Percentiles rank a stretch among this genome's conserved stretches.
Conservation (phyloP, 1,139 yeast genomes). For the Geotrichum restrictum region DNA sequence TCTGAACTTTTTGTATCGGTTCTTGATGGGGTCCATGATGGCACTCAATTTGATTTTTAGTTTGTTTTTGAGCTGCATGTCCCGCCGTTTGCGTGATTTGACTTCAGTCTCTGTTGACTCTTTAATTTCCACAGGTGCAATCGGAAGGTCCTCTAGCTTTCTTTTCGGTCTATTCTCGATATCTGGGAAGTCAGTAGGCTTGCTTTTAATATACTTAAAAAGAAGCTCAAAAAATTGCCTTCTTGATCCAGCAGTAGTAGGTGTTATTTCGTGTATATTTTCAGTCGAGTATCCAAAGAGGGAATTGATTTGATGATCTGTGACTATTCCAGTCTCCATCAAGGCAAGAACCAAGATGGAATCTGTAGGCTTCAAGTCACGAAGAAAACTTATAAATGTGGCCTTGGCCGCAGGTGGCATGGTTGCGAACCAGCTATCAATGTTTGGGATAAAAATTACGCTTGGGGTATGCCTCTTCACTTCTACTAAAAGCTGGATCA, state of each 20-base stretch:
- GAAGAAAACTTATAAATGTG: constrained; percentile 64
- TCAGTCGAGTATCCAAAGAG: constrained; percentile 54
- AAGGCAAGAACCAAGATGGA: constrained; percentile 73
- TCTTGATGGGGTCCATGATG: constrained; percentile 83
- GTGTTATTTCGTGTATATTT: constrained; percentile 48
- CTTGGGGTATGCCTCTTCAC: constrained; percentile 90
- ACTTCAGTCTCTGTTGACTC: constrained; percentile 31
- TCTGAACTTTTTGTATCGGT: constrained; percentile 79
- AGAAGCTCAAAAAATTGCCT: constrained; percentile 54
- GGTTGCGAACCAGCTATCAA: constrained; percentile 71
- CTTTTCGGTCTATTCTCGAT: constrained; percentile 39
- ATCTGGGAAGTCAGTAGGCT: constrained; percentile 54
- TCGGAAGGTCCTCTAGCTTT: constrained; percentile 43
- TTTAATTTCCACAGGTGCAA: constrained; percentile 38
- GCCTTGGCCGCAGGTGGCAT: constrained; percentile 67
- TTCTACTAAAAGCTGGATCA: constrained; percentile 82
- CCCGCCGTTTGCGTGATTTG: constrained; percentile 61
- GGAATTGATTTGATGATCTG: constrained; percentile 39
- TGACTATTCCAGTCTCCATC: constrained; percentile 42
- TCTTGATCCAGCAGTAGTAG: constrained; percentile 48
- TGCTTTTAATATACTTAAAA: constrained; percentile 54
- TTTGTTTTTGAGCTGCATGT: constrained; percentile 76
- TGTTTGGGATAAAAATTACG: constrained; percentile 75
- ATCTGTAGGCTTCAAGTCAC: constrained; percentile 68
- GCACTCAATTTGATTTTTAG: constrained; percentile 82